Evolutionary conservation across 2,329 filamentous ascomycete species (phyloP), one percentile per base, ranked within the genome.

Genomic region (Westerdykella sp.): DNA sequence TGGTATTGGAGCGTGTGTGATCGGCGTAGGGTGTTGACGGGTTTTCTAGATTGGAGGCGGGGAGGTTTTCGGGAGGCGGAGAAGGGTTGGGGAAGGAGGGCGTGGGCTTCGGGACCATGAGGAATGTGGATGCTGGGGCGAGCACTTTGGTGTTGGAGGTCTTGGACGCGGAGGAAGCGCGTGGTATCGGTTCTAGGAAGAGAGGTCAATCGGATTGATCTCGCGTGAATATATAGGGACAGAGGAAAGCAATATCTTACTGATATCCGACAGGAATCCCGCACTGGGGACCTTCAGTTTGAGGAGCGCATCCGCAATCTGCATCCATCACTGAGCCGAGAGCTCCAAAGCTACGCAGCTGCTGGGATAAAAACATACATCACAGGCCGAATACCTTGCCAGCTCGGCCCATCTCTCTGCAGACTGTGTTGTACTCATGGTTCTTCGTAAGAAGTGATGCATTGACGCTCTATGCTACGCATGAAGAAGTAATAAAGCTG

Each of bases 281-380:
- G 81, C 83, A 37, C 77, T 75, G 10, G 81, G 74, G 7, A 83
- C 76, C 46, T 83, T 76, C 38, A 89, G 73, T 57, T 83, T 85
- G 43, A 87, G 73, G 2, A 89, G 74, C 5, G 83, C 84, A 62
- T 89, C 85, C 10, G 84, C 85, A 47, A 87, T 71, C 73, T 86
- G 43, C 13, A 3, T 38, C 25, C 12, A 21, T 21, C 11, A 30
- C 23, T 15, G n/a, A 34, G 25, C 11, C 25, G 34, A 35, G 34
- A 38, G 38, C 23, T 36, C n/a, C 11, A 21, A 21, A 21, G 18
- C 6, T 16, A 14, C 61, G 51, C 55, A 60, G 37, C n/a, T 40
- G 28, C 28, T 1, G 7, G 14, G 28, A 15, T 11, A 9, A 2
- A 18, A 25, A 46, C 58, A 38, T 49, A 65, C 62, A 46, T 66